A percentile compares a stretch with the other conserved stretches of the same genome.
Conservation (phyloP, 805 yeast species). For the Wickerhamiella brachini region DNA sequence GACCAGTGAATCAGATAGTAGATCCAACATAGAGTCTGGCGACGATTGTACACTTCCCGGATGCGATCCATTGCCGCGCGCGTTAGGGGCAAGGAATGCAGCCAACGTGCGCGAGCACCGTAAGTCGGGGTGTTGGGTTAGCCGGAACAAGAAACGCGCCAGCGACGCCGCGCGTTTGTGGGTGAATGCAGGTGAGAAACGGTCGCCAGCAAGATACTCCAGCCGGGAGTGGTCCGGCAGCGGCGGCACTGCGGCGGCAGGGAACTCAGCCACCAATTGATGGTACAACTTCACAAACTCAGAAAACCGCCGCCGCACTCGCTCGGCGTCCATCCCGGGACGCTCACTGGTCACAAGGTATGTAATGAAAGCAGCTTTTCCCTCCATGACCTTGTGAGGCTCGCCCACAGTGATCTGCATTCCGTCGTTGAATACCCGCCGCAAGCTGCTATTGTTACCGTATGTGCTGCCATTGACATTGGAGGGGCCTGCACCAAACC, state of each 20-base stretch:
- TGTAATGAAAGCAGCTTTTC: conserved; percentile 44
- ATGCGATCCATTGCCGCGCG: background rate
- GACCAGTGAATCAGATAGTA: conserved; percentile 81
- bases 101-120: conserved; percentile 57
- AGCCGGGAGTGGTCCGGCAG: conserved; percentile 83
- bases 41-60: background rate
- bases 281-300: conserved; percentile 73
- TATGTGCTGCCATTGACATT: background rate
- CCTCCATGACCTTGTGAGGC: conserved; percentile 19
- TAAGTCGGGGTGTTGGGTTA: conserved; percentile 60
- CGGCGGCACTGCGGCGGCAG: conserved; percentile 82
- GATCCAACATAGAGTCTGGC: conserved; percentile 32
- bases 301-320: conserved; percentile 66
- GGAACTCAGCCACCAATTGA: conserved; percentile 61
- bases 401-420: conserved; percentile 12
- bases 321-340: conserved; percentile 13
- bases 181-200: conserved; percentile 78
- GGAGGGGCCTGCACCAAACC: background rate
- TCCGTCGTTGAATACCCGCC: conserved; percentile 6
- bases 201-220: conserved; percentile 86
- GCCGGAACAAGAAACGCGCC: conserved; percentile 57
- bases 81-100: conserved; percentile 51
- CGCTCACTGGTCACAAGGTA: conserved; percentile 48
- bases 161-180: conserved; percentile 68
- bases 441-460: background rate